Evolutionary conservation across 306 rosid genomes (phyloP).

Genomic region (Cercis canadensis): DNA sequence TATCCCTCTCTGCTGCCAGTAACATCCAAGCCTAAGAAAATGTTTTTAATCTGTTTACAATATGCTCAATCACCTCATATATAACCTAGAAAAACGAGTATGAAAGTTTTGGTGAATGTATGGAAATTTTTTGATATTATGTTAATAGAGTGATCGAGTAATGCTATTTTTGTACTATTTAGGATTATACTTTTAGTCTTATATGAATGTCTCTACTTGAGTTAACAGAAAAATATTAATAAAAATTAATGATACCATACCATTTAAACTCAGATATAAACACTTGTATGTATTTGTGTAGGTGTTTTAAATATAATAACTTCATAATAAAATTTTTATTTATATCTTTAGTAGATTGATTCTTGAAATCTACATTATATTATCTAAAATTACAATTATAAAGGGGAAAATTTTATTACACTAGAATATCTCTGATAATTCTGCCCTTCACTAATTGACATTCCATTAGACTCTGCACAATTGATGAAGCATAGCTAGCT

Average conservation of each 20-base stretch:
- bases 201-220: no score
- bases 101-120: no score
- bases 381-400: constrained; percentile 36
- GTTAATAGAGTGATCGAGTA: no score
- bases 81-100: no score
- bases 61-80: not conserved
- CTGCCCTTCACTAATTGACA: constrained; percentile 38
- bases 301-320: no score
- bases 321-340: constrained; percentile 11
- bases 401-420: constrained; percentile 11
- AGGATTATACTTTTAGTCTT: no score
- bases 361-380: constrained; percentile 36
- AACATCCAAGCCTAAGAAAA: constrained; percentile 1
- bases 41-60: constrained; percentile 23
- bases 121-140: no score
- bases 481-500: not conserved
- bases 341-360: constrained; percentile 31
- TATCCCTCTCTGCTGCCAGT: constrained; percentile 26
- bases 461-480: constrained; percentile 46
- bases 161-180: no score
- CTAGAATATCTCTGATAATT: constrained; percentile 31
- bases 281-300: no score
- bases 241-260: no score
- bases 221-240: no score
- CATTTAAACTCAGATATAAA: no score